A percentile compares a stretch with the other conserved stretches of the same genome.
These are phyloP conservation scores for Bolboschoenus planiculmis DNA, from an alignment of 176 grass and related monocot species.

Conservation along the genomic window DNA sequence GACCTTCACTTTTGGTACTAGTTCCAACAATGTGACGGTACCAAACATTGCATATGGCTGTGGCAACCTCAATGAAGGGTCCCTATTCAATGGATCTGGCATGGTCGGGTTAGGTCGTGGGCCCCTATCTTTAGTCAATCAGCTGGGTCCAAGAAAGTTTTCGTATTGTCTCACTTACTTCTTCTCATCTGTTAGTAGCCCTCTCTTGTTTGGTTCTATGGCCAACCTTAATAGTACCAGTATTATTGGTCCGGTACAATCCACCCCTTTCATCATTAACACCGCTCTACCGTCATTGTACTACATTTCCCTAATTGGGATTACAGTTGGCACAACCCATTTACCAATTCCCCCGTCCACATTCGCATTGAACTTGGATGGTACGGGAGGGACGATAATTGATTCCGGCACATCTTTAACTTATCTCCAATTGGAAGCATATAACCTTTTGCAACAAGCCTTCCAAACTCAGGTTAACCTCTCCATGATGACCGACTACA, in stretches of 20 bases:
- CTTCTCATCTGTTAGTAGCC: slow-evolving; percentile 31
- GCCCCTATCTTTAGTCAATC: slow-evolving; percentile 49
- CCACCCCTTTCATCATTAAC: slow-evolving; percentile 24
- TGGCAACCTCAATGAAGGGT: slow-evolving; percentile 49
- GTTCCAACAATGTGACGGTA: slow-evolving; percentile 24
- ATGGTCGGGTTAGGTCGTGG: slow-evolving; percentile 81
- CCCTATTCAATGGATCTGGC: slow-evolving; percentile 57
- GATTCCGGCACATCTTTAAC: slow-evolving; percentile 33
- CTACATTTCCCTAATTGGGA: slow-evolving; percentile 17
- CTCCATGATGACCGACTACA: slow-evolving; percentile 21
- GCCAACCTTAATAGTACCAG: not conserved
- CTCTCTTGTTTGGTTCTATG: slow-evolving; percentile 54
- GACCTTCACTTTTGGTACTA: slow-evolving; percentile 67
- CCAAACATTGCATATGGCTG: slow-evolving; percentile 51
- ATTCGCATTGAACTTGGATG: slow-evolving; percentile 30
- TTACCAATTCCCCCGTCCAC: slow-evolving; percentile 11
- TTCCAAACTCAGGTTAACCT: slow-evolving; percentile 25
- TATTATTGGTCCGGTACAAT: not conserved
- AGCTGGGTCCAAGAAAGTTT: slow-evolving; percentile 41
- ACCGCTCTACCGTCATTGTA: slow-evolving; percentile 16
- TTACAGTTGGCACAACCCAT: slow-evolving; percentile 28
- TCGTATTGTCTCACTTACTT: slow-evolving; percentile 80
- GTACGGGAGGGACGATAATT: slow-evolving; percentile 43
- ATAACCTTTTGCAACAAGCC: not conserved
- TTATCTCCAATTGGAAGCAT: slow-evolving; percentile 30